Evolutionary conservation across 176 grass and related monocot genomes (phyloP).

Genomic region (Areca catechu): DNA sequence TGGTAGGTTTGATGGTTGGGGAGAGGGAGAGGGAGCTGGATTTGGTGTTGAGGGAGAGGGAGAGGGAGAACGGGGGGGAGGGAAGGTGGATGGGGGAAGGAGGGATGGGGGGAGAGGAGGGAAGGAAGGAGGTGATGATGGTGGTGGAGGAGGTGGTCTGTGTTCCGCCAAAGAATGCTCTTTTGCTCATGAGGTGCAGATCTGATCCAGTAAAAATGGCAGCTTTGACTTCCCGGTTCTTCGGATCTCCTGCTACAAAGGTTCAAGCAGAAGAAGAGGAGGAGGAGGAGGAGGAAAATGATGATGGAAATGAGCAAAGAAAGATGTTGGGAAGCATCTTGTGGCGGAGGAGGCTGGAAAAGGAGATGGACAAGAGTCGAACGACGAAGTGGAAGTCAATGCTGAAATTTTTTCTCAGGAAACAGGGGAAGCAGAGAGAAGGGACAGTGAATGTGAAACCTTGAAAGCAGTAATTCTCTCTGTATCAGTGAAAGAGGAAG

Average conservation of each 20-base stretch:
- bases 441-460: slow-evolving; percentile 17
- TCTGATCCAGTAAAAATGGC: slow-evolving; percentile 90
- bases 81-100: slow-evolving; percentile 15
- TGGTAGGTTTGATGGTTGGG: slow-evolving; percentile 29
- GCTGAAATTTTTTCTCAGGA: neutral
- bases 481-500: neutral
- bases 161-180: slow-evolving; percentile 78
- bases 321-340: neutral
- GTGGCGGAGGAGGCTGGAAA: neutral
- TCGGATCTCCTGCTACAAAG: slow-evolving; percentile 58
- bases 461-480: slow-evolving; percentile 12
- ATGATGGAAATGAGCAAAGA: neutral
- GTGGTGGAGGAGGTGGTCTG: slow-evolving; percentile 47
- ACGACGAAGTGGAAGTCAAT: slow-evolving; percentile 19
- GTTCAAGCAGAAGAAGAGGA: slow-evolving; percentile 33
- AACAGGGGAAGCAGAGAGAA: slow-evolving; percentile 16
- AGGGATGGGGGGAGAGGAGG: slow-evolving; percentile 41
- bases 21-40: slow-evolving; percentile 45
- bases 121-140: slow-evolving; percentile 66
- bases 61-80: too few species aligned
- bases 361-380: slow-evolving; percentile 1
- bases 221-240: slow-evolving; percentile 50
- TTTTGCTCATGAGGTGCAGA: slow-evolving; percentile 89
- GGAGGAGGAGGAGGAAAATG: slow-evolving; percentile 5
- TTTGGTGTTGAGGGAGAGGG: slow-evolving; percentile 41